phyloP scores from a whole-genome alignment of 1,139 yeast genomes.

The Nematodospora anomalae region DNA sequence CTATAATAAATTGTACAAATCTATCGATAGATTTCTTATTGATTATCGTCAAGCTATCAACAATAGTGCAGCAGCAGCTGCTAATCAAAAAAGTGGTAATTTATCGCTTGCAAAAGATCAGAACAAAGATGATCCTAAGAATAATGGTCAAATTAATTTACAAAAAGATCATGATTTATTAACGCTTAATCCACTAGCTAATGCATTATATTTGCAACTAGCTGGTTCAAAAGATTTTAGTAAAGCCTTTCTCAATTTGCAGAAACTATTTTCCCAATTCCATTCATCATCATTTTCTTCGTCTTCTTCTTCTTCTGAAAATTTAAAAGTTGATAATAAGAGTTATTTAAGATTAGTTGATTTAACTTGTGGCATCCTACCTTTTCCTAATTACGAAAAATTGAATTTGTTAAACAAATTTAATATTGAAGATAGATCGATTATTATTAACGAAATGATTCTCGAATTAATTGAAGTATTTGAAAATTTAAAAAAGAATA shows the following conservation, averaged over 20 bases:
- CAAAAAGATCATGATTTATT: constrained; percentile 34
- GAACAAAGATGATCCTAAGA: constrained; percentile 12
- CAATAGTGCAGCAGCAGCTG: constrained; percentile 6
- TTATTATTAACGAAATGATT: constrained; percentile 32
- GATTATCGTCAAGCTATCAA: constrained; percentile 36
- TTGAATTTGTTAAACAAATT: constrained; percentile 38
- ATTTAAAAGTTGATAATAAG: constrained; percentile 25
- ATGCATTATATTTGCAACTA: constrained; percentile 55
- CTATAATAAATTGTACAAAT: constrained; percentile 32
- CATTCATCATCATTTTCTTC: constrained; percentile 13
- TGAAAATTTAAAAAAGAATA: constrained; percentile 32
- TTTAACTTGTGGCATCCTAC: constrained; percentile 57
- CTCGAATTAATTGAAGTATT: constrained; percentile 37
- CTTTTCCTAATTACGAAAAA: constrained; percentile 54
- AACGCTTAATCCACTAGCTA: constrained; percentile 61
- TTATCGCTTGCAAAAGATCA: constrained; percentile 14
- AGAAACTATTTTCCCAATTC: constrained; percentile 30
- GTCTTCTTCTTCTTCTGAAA: constrained; percentile 23
- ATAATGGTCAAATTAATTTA: constrained; percentile 1
- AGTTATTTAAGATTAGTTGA: constrained; percentile 49
- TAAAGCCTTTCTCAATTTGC: constrained; percentile 41
- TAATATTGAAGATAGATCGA: constrained; percentile 35
- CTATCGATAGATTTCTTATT: constrained; percentile 43
- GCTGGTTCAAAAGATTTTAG: constrained; percentile 47
- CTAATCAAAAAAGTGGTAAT: constrained; percentile 10